Evolutionary conservation across 192 early-diverging fungal species (phyloP).

Genomic region (Linnemannia exigua): DNA sequence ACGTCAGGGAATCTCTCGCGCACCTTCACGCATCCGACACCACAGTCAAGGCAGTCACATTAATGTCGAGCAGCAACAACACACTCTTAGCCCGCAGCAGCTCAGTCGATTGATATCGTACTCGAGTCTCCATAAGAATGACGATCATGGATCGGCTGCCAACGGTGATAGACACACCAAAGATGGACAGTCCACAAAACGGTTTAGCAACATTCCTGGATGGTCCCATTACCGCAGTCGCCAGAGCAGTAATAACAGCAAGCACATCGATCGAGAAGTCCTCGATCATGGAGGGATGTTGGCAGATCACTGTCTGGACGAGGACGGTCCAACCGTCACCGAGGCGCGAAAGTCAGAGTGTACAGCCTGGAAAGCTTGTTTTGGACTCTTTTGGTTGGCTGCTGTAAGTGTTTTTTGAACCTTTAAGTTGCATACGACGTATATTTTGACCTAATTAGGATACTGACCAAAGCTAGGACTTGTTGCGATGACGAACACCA

Average conservation of each 20-base stretch:
- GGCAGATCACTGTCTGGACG: slow-evolving; percentile 16
- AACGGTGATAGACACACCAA: slow-evolving; percentile 1
- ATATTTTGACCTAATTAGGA: neutral
- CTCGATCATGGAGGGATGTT: slow-evolving; percentile 33
- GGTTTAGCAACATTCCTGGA: slow-evolving; percentile 20
- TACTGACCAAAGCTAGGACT: neutral
- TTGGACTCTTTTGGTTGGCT: slow-evolving; percentile 42
- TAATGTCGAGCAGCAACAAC: neutral
- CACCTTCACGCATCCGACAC: neutral
- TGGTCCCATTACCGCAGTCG: slow-evolving; percentile 31
- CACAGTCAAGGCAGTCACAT: neutral
- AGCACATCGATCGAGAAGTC: slow-evolving; percentile 24
- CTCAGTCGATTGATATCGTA: slow-evolving; percentile 18
- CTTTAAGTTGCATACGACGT: too few relatives aligned
- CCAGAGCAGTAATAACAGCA: slow-evolving; percentile 25
- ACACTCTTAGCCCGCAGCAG: slow-evolving; percentile 23
- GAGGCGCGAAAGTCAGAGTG: slow-evolving; percentile 20
- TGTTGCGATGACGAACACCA: neutral
- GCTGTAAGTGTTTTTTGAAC: slow-evolving; percentile 25
- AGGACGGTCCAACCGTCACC: neutral
- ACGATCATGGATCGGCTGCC: neutral
- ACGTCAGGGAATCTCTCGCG: neutral
- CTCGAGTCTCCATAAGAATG: slow-evolving; percentile 23
- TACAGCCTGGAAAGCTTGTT: slow-evolving; percentile 46
- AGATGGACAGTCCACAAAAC: neutral